phyloP scores from a whole-genome alignment of 2,329 filamentous ascomycete genomes.

The Sporothrix humicola region DNA sequence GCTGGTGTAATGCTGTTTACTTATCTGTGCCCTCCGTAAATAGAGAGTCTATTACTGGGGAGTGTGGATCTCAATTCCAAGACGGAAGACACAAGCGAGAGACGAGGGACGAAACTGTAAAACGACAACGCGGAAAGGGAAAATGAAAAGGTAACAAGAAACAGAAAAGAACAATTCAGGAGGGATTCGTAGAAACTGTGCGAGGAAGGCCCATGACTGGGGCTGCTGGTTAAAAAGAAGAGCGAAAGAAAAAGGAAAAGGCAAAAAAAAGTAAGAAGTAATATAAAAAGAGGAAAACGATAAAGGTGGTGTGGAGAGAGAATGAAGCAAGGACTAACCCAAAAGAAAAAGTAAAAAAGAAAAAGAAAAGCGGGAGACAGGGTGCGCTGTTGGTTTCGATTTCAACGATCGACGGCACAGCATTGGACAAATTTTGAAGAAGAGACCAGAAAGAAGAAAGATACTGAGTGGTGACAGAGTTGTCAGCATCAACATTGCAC shows the following conservation, averaged over 20 bases:
- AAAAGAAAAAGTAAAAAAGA: background rate
- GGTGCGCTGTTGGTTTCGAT: background rate
- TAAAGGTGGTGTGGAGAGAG: slow-evolving; percentile 3
- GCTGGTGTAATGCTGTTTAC: background rate
- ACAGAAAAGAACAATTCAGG: background rate
- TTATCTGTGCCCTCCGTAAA: too few species aligned
- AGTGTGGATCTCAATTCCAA: slow-evolving; percentile 24
- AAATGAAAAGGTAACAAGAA: background rate
- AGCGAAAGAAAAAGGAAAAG: background rate
- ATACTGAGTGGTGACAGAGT: background rate
- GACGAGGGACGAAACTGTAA: background rate
- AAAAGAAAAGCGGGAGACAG: background rate
- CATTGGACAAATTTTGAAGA: too few species aligned
- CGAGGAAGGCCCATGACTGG: background rate
- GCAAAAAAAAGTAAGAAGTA: background rate
- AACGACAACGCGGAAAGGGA: background rate
- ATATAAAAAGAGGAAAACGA: background rate
- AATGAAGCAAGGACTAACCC: background rate
- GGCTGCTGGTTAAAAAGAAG: background rate
- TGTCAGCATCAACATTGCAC: background rate
- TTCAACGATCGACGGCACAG: background rate
- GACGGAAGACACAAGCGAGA: slow-evolving; percentile 2
- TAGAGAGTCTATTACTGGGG: background rate
- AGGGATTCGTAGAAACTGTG: background rate
- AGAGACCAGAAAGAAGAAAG: background rate